phyloP scores from a whole-genome alignment of 169 alveolate species.

The Plasmodium coatneyi region DNA sequence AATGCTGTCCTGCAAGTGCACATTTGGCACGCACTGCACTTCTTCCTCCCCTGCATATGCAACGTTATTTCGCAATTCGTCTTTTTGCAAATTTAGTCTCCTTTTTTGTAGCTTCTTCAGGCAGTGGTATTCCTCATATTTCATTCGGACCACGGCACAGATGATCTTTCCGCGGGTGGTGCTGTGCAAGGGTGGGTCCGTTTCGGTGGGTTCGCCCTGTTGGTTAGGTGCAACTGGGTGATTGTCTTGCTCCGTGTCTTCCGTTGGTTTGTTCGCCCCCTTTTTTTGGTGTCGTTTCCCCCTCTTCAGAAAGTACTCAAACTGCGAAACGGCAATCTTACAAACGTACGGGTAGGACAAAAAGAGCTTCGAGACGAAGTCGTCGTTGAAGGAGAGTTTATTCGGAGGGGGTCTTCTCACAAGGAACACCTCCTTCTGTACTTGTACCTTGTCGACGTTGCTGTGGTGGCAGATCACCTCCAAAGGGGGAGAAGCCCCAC shows the following conservation, averaged over 20 bases:
- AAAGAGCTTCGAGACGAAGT: neutral
- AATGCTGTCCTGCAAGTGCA: conserved; percentile 17
- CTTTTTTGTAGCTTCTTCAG: conserved; percentile 36
- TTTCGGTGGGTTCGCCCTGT: neutral
- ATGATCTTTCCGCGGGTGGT: conserved; percentile 16
- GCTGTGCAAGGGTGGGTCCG: neutral
- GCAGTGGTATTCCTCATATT: conserved; percentile 57
- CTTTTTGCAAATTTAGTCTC: conserved; percentile 27
- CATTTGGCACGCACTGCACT: conserved; percentile 38
- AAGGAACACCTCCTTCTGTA: neutral
- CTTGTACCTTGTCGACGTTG: neutral
- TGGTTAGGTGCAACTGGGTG: neutral
- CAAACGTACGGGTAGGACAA: conserved; percentile 12
- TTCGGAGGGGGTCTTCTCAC: neutral
- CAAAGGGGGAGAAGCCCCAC: neutral
- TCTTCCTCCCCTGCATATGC: conserved; percentile 39
- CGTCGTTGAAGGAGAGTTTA: conserved; percentile 22
- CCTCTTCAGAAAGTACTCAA: conserved; percentile 36
- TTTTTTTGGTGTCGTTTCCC: neutral
- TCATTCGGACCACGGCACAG: conserved; percentile 19
- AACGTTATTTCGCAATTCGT: conserved; percentile 17
- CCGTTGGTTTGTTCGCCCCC: neutral
- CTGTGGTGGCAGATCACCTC: neutral
- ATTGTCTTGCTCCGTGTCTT: neutral
- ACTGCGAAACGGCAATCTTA: conserved; percentile 16